Conservation (phyloP, 2,329 filamentous ascomycete genomes). For the Aspergillus jensenii region DNA sequence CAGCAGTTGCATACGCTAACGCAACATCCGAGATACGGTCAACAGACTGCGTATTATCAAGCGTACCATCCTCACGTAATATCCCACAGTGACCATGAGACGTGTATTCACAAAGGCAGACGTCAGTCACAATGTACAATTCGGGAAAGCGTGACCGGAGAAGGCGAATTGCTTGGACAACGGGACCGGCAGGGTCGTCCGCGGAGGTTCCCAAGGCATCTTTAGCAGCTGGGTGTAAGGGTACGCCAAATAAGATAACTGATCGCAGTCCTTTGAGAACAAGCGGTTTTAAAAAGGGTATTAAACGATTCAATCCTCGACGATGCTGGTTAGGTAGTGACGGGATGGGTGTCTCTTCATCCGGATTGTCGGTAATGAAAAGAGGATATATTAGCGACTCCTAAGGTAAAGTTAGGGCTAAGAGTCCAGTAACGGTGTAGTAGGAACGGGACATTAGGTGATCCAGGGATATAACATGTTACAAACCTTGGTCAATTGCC, state of each 20-base stretch:
- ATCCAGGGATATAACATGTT: background rate
- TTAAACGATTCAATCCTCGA: conserved; percentile 80
- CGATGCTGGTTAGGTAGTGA: conserved; percentile 89
- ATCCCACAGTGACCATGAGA: conserved; percentile 98
- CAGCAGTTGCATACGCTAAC: conserved; percentile 92
- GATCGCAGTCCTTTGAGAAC: conserved; percentile 86
- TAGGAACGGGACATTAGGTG: background rate
- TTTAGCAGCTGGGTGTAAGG: conserved; percentile 75
- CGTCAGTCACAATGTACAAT: conserved; percentile 87
- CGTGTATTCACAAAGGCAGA: conserved; percentile 98
- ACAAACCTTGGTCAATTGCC: conserved; percentile 78
- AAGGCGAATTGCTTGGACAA: conserved; percentile 82
- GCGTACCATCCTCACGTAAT: conserved; percentile 82
- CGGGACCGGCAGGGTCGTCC: conserved; percentile 89
- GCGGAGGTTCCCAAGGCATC: conserved; percentile 89
- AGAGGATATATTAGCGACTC: conserved; percentile 98
- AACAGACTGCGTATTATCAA: conserved; percentile 92
- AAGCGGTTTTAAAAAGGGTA: conserved; percentile 81
- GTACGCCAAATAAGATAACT: conserved; percentile 95
- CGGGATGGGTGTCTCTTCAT: conserved; percentile 86
- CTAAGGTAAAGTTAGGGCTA: conserved; percentile 45
- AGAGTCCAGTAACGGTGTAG: background rate
- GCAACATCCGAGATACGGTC: conserved; percentile 97
- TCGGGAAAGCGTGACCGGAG: conserved; percentile 83
- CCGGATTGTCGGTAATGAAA: conserved; percentile 90